These are phyloP conservation scores for Simmondsia chinensis DNA, from an alignment of 148 eudicot species.

Conservation along the genomic window DNA sequence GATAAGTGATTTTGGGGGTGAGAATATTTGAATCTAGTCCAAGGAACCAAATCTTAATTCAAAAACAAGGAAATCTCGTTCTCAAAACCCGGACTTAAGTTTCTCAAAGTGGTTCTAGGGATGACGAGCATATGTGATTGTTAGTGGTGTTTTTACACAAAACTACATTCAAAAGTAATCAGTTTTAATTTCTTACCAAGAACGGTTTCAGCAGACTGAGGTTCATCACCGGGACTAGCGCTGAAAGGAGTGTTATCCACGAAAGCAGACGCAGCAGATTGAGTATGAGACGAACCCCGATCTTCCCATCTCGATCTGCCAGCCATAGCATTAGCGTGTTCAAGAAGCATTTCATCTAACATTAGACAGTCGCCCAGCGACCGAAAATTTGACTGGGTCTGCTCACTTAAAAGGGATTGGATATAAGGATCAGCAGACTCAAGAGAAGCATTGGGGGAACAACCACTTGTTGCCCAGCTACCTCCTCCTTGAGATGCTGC, in stretches of 20 bases:
- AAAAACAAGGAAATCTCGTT: too few relatives aligned
- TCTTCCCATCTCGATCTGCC: slow-evolving; percentile 39
- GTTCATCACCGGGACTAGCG: slow-evolving; percentile 42
- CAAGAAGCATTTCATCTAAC: slow-evolving; percentile 60
- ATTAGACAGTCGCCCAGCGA: slow-evolving; percentile 51
- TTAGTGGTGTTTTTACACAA: too few relatives aligned
- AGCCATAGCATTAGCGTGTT: slow-evolving; percentile 15
- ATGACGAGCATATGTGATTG: too few relatives aligned
- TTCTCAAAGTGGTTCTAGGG: too few relatives aligned
- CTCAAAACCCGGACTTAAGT: too few relatives aligned
- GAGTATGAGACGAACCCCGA: slow-evolving; percentile 56
- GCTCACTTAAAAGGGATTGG: slow-evolving; percentile 51
- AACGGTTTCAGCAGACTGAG: slow-evolving; percentile 29
- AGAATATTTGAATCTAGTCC: too few relatives aligned
- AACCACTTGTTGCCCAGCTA: slow-evolving; percentile 30
- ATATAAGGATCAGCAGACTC: slow-evolving; percentile 55
- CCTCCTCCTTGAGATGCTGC: slow-evolving; percentile 38
- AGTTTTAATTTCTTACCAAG: slow-evolving; percentile 35
- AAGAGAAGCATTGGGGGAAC: slow-evolving; percentile 50
- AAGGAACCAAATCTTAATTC: too few relatives aligned
- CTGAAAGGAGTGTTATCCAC: slow-evolving; percentile 33
- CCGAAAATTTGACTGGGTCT: slow-evolving; percentile 37
- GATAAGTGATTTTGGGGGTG: too few relatives aligned
- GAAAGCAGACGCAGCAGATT: slow-evolving; percentile 48
- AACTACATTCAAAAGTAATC: too few relatives aligned